Conservation (phyloP, 139 green algal genomes). For the Micractinium conductrix region DNA sequence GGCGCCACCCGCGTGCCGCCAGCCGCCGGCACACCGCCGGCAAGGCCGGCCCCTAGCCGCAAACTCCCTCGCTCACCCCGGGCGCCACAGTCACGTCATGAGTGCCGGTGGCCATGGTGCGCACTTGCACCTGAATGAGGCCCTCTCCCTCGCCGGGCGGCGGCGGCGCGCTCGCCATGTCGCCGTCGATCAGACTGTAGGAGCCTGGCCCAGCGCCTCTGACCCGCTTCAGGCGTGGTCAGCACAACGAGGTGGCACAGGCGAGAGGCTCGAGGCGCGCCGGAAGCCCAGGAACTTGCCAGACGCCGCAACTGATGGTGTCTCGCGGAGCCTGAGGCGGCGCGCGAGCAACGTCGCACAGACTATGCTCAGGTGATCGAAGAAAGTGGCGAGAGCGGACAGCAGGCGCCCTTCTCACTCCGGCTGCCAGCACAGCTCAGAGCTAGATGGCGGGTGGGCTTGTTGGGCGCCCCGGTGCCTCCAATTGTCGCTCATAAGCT, state of each 20-base stretch:
- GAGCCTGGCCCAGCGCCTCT: too few relatives aligned
- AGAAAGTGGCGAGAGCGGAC: too few relatives aligned
- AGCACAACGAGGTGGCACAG: too few relatives aligned
- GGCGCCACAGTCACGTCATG: conserved; percentile 8
- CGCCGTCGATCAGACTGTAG: background rate
- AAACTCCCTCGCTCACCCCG: background rate
- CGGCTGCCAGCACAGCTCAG: too few relatives aligned
- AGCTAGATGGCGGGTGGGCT: too few relatives aligned
- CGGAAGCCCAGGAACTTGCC: background rate
- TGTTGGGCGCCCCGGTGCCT: too few relatives aligned
- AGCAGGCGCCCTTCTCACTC: too few relatives aligned
- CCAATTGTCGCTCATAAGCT: too few relatives aligned
- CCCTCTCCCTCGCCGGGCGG: background rate
- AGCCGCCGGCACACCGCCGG: background rate
- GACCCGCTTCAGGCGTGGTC: too few relatives aligned
- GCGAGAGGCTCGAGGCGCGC: background rate
- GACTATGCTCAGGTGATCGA: too few relatives aligned
- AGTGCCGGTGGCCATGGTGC: conserved; percentile 5
- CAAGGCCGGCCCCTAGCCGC: background rate
- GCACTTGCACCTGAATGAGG: conserved; percentile 8
- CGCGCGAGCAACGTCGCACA: too few relatives aligned
- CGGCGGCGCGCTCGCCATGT: background rate
- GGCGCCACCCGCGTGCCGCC: background rate
- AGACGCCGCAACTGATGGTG: background rate
- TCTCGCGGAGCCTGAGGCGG: too few relatives aligned